Evolutionary conservation across 345 rosid genomes (phyloP).

Genomic region (Lumnitzera racemosa): DNA sequence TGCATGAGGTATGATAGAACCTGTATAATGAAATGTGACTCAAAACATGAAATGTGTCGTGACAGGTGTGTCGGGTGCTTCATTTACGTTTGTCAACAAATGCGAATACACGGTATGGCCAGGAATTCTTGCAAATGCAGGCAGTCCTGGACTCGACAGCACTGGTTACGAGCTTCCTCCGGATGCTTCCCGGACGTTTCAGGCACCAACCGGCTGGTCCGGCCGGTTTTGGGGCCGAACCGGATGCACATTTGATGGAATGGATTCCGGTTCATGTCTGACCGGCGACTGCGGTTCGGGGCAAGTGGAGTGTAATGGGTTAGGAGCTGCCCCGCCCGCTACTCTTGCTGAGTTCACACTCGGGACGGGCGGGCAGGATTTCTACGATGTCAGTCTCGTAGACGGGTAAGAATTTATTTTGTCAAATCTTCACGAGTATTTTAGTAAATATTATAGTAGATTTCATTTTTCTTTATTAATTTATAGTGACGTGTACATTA

Average conservation of each 20-base stretch:
- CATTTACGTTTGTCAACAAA: conserved; percentile 29
- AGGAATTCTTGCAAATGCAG: conserved; percentile 26
- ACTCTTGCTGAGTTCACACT: conserved; percentile 87
- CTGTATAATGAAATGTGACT: too few relatives aligned
- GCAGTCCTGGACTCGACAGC: conserved; percentile 21
- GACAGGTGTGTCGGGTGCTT: conserved; percentile 20
- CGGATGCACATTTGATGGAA: conserved; percentile 25
- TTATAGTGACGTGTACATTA: too few relatives aligned
- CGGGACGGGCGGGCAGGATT: conserved; percentile 72
- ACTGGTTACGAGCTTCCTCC: conserved; percentile 29
- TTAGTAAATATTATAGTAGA: too few relatives aligned
- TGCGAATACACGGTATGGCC: conserved; percentile 38
- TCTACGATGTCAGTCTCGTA: conserved; percentile 91
- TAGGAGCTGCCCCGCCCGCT: conserved; percentile 78
- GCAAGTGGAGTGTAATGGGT: conserved; percentile 54
- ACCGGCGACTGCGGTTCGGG: conserved; percentile 82
- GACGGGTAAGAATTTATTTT: conserved; percentile 40
- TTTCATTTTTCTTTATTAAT: too few relatives aligned
- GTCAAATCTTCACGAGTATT: too few relatives aligned
- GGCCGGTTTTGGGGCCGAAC: conserved; percentile 37
- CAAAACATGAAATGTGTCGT: too few relatives aligned
- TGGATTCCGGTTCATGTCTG: conserved; percentile 48
- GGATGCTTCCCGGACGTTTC: conserved; percentile 23
- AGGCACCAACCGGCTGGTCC: conserved; percentile 36
- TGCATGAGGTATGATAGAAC: too few relatives aligned